phyloP scores from a whole-genome alignment of 805 yeast genomes.

The Saturnispora quitensis region DNA sequence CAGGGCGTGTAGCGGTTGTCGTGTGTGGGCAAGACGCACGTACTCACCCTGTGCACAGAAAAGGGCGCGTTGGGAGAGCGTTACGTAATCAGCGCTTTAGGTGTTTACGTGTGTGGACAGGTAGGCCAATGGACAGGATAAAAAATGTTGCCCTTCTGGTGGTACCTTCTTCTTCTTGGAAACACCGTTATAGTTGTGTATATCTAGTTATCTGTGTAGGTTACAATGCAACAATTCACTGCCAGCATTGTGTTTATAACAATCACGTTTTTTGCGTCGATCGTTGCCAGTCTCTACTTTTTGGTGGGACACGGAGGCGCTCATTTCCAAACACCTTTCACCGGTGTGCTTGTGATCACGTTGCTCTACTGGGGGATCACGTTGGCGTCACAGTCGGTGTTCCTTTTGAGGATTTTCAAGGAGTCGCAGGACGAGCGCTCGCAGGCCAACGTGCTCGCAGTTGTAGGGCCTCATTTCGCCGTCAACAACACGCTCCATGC shows the following conservation, averaged over 20 bases:
- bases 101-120: not conserved
- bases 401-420: constrained; percentile 34
- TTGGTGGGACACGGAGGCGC: constrained; percentile 41
- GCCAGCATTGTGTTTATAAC: constrained; percentile 35
- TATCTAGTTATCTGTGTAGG: constrained; percentile 3
- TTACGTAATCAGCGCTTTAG: not conserved
- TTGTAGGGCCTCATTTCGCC: constrained; percentile 55
- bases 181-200: not conserved
- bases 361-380: constrained; percentile 51
- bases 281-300: constrained; percentile 41
- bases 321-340: constrained; percentile 58
- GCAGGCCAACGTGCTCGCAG: constrained; percentile 27
- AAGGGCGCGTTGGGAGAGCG: not conserved
- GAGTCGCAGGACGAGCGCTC: constrained; percentile 17
- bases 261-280: constrained; percentile 45
- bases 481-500: constrained; percentile 51
- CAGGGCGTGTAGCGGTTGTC: too few relatives aligned
- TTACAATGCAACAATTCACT: constrained; percentile 9
- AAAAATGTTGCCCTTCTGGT: not conserved
- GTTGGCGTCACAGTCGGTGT: constrained; percentile 43
- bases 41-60: too few relatives aligned
- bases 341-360: constrained; percentile 41
- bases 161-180: not conserved
- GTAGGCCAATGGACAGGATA: not conserved
- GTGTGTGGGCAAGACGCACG: too few relatives aligned